Conservation (phyloP, 495 filamentous ascomycete species). For the Talaromyces trachyspermus region DNA sequence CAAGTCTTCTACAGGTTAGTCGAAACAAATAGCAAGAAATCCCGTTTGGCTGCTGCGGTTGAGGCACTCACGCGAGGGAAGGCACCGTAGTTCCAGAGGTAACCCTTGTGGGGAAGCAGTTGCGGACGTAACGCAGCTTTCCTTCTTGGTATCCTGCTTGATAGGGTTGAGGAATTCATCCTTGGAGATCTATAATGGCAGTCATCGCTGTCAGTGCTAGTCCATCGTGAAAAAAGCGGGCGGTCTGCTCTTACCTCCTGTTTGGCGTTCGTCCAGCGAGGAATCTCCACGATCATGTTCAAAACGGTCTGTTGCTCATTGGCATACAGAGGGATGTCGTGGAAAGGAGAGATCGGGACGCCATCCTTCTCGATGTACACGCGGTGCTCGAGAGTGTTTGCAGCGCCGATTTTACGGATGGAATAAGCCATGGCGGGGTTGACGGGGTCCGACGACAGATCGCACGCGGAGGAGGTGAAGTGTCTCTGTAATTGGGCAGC, state of each 20-base stretch:
- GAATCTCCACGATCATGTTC: constrained; percentile 99
- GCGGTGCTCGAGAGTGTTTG: constrained; percentile 93
- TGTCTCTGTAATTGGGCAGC: constrained; percentile 52
- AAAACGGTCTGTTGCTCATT: constrained; percentile 87
- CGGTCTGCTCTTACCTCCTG: constrained; percentile 63
- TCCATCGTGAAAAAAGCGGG: not conserved
- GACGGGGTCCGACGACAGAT: not conserved
- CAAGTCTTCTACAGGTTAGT: constrained; percentile 60
- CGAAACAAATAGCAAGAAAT: constrained; percentile 10
- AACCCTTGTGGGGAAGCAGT: constrained; percentile 99
- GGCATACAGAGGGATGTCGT: constrained; percentile 97
- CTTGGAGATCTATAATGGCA: constrained; percentile 71
- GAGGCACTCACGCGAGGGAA: constrained; percentile 76
- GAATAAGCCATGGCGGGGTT: constrained; percentile 46
- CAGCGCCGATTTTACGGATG: constrained; percentile 76
- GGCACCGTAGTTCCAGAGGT: constrained; percentile 99
- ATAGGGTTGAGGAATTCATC: constrained; percentile 96
- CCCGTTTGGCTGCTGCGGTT: not conserved
- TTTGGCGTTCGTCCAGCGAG: constrained; percentile 99
- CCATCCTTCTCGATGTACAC: constrained; percentile 98
- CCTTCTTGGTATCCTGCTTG: constrained; percentile 62
- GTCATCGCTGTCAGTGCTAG: constrained; percentile 16
- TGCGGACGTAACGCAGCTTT: constrained; percentile 86
- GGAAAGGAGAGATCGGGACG: constrained; percentile 86
- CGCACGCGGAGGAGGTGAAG: constrained; percentile 32